Base-by-base conservation (phyloP, 2,329 filamentous ascomycete species). In the Nannizziopsis barbatae region DNA sequence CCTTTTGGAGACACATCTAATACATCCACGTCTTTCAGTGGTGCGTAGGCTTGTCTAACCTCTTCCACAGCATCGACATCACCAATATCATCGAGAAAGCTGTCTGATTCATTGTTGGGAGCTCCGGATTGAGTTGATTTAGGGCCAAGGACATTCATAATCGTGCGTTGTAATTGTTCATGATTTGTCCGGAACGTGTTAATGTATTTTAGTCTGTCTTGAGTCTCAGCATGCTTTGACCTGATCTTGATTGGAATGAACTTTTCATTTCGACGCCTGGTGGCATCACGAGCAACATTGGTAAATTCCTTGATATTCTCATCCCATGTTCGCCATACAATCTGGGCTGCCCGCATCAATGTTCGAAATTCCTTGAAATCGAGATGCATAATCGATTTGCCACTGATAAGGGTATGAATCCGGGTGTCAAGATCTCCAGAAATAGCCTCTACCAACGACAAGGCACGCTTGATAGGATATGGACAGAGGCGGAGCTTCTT, bases 241-340 rank as follows among this genome's bases (percentile, higher is more conserved):
- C 75, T 79, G 64, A 98, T 89, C 71, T 96, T 96, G 73, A 99
- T 96, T 3, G 90, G 89, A 55, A 98, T 95, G 65, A 98, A 98
- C 65, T 94, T 95, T 66, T 96, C 93, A 60, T 95, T 93, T 57
- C 92, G 80, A 58, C 89, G 84, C 55, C 90, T 80, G 2, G 87
- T 95, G 5, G 94, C 88, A 61, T 98, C 93, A 68, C 92, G 86
- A 31, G 92, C 90, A 54, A 96, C 86, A 57, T 95, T 95, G 12
- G 90, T 96, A 62, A 99, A 98, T 58, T 96, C 92, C 65, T 96
- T 96, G 62, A 94, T 77, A 59, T 90, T 88, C 47, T 94, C 88
- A 58, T 98, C 92, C 92, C 92, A 99, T 8, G 84, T 83, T 36
- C 78, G 78, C 76, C 93, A 99, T 52, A 98, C 89, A 14, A 79